Evolutionary conservation across 352 stramenopile species (phyloP), one percentile per base, ranked within the genome.

Genomic region (Aphanomyces cochlioides): DNA sequence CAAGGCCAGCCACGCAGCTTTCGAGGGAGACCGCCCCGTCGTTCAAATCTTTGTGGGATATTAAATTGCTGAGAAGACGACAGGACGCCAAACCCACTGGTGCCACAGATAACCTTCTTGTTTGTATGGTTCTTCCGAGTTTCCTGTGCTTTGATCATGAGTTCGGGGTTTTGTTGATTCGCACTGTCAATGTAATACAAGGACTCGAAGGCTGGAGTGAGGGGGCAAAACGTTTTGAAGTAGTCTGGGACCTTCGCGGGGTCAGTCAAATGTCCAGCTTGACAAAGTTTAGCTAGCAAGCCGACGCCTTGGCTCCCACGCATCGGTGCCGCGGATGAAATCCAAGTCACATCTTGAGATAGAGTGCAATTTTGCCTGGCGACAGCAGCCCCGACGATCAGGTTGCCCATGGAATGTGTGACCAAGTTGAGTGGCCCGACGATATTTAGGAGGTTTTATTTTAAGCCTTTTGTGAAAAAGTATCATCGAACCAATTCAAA

Each of bases 371-470:
- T 69, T 1, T 68, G 19, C 37, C 74, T 76, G 38, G 72, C 73
- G 21, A 76, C 12, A 8, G 78, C 77, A 3, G 58, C 67, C 7
- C 69, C 57, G 3, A 67, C 47, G 19, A 83, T 72, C 21, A 85
- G 60, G 68, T 85, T 85, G 65, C 78, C 78, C 77, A 81, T 82
- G 37, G 78, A 85, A 74, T 85, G 75, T 4, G 73, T 67, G 8
- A 85, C 56, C 4, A 85, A 47, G 7, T 74, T 74, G 0, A 83
- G 13, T 40, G 74, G 72, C 19, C 73, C 60, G n/a, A 79, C 57
- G 28, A 28, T 71, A n/a, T n/a, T 36, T n/a, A n/a, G n/a, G n/a
- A n/a, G n/a, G n/a, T n/a, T n/a, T n/a, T n/a, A n/a, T n/a, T n/a
- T n/a, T n/a, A n/a, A n/a, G n/a, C n/a, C n/a, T n/a, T n/a, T n/a